phyloP scores from a whole-genome alignment of 257 asterid species.

The Solanum chilense region DNA sequence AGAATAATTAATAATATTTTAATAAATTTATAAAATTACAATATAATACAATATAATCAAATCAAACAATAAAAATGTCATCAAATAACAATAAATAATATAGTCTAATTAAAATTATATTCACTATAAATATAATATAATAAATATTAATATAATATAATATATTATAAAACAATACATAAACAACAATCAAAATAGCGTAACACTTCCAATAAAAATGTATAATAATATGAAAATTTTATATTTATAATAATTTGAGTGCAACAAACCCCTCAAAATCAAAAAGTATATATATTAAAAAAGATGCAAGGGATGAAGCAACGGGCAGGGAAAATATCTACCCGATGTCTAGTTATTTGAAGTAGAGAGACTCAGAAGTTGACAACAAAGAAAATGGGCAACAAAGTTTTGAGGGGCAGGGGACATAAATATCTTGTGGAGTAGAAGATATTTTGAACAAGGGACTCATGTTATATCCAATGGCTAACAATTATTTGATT shows the following conservation, averaged over 20 bases:
- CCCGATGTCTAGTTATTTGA: neutral
- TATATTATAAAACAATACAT: no score
- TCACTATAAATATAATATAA: no score
- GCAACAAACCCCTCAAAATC: neutral
- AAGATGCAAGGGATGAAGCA: neutral
- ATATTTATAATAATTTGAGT: neutral
- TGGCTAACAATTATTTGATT: conserved; percentile 23
- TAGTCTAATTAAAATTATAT: no score
- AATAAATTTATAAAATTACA: no score
- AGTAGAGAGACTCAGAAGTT: neutral
- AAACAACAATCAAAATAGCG: no score
- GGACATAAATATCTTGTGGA: neutral
- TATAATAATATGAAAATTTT: no score
- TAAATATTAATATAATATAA: no score
- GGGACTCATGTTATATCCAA: conserved; percentile 12
- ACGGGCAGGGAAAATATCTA: conserved; percentile 3
- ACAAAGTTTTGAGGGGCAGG: neutral
- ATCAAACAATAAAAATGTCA: no score
- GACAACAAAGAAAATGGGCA: conserved; percentile 7
- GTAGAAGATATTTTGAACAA: neutral
- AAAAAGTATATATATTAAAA: neutral
- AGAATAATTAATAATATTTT: no score
- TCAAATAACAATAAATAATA: no score
- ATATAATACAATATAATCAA: no score
- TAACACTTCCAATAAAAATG: no score